Percentiles rank a stretch among this genome's conserved stretches.
These are phyloP conservation scores for Balamuthia mandrillaris DNA, from an alignment of 208 protist genomes.

Conservation along the genomic window DNA sequence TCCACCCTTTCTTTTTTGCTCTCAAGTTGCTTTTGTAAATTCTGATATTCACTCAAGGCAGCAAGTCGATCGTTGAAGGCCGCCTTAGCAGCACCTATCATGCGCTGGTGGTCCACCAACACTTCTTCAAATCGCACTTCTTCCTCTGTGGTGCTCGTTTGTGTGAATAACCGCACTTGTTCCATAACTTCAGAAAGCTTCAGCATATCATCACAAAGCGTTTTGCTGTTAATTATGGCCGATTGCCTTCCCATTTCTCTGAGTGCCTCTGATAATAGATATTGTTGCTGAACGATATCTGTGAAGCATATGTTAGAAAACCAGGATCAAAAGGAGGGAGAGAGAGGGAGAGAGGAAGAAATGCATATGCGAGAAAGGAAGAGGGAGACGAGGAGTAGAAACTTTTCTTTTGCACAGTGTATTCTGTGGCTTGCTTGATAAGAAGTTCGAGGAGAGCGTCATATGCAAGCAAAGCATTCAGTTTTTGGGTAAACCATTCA, in stretches of 20 bases:
- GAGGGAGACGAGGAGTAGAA: no score
- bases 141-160: neutral
- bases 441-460: no score
- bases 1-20: slow-evolving; percentile 23
- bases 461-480: no score
- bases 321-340: no score
- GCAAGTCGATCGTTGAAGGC: neutral
- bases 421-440: slow-evolving; percentile 6
- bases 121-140: slow-evolving; percentile 28
- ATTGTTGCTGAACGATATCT: neutral
- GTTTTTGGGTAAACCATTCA: no score
- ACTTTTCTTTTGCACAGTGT: slow-evolving; percentile 13
- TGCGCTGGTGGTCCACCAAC: neutral
- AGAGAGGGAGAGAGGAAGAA: no score
- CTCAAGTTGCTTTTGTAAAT: neutral
- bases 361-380: no score
- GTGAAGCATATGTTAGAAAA: neutral
- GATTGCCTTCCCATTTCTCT: no score
- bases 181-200: slow-evolving; percentile 32
- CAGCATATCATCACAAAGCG: neutral
- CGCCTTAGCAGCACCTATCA: slow-evolving; percentile 5
- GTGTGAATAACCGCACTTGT: slow-evolving; percentile 2
- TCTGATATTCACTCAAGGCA: neutral
- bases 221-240: no score
- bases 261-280: neutral